Base-by-base conservation (phyloP, 129 eudicot genomes). In the Dittrichia graveolens region DNA sequence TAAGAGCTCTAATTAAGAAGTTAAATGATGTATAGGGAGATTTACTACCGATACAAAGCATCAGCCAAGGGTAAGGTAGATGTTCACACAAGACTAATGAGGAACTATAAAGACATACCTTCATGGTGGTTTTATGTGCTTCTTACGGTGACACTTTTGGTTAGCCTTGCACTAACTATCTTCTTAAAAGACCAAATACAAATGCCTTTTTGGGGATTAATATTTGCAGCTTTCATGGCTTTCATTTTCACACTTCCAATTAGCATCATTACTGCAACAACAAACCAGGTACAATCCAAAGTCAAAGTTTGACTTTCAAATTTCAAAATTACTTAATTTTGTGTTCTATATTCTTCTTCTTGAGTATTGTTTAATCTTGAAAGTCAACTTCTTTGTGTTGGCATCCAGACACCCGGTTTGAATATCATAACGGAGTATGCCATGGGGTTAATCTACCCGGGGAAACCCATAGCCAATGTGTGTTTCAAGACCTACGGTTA, bases 401-500 rank as follows among this genome's bases (percentile, higher is more conserved):
- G 44, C 38, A 8, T 47, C 3, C 82, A 92, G 98, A 84, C 92
- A 37, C 98, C 98, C 41, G 98, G 98, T 4, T 84, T 92, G 38
- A 92, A 92, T 73, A 84, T 92, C 43, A 87, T 92, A 55, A 89
- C 98, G 0, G 95, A 92, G 56, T 92, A 92, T 66, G 50, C 87
- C 0, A 87, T 89, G 83, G 98, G 98, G 3, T 48, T 84, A 5
- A 67, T 89, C 49, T 92, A 92, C 78, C 91, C 94, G 1, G 98
- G 96, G 54, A 85, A 78, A 47, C 98, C 98, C 3, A 84, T 92
- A 71, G 96, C 98, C 4, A 92, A 92, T 74, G 96, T 92, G 41
- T 92, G 96, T 81, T 92, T 92, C 84, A 92, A 92, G 80, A 88
- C 93, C 3, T 92, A 87, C 52, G 96, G 98, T 12, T 92, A 92